Evolutionary conservation across 495 filamentous ascomycete genomes (phyloP).

Genomic region (Talaromyces proteolyticus): DNA sequence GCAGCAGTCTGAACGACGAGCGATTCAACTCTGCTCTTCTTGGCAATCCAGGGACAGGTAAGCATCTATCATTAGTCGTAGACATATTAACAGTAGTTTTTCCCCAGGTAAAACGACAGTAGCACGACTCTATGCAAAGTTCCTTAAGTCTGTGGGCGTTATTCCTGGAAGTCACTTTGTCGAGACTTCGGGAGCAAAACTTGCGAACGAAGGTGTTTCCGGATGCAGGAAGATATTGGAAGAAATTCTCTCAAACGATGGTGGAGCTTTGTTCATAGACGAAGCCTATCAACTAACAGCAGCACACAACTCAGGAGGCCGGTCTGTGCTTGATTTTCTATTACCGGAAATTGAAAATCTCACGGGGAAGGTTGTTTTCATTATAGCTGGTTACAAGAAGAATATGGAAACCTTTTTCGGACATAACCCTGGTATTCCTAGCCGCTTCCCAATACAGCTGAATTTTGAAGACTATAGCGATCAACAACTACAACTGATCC

Average conservation of each 20-base stretch:
- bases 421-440: slow-evolving; percentile 70
- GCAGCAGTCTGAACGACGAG: slow-evolving; percentile 47
- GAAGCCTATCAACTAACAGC: slow-evolving; percentile 67
- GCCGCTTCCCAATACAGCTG: slow-evolving; percentile 61
- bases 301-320: slow-evolving; percentile 38
- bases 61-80: too few relatives aligned
- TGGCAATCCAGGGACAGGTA: slow-evolving; percentile 81
- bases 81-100: too few relatives aligned
- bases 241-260: slow-evolving; percentile 43
- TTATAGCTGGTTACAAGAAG: slow-evolving; percentile 71
- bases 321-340: slow-evolving; percentile 64
- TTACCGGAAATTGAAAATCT: slow-evolving; percentile 72
- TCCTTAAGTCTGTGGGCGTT: slow-evolving; percentile 55
- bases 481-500: slow-evolving; percentile 52
- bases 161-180: slow-evolving; percentile 47
- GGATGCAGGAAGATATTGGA: slow-evolving; percentile 56
- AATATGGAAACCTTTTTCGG: slow-evolving; percentile 77
- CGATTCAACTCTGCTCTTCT: slow-evolving; percentile 60
- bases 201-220: slow-evolving; percentile 57
- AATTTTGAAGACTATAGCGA: slow-evolving; percentile 68
- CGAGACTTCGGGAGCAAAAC: slow-evolving; percentile 64
- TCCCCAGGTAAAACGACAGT: slow-evolving; percentile 88
- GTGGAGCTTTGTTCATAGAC: slow-evolving; percentile 67
- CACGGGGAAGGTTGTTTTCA: slow-evolving; percentile 68
- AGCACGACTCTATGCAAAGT: slow-evolving; percentile 67